These are phyloP conservation scores for Fallopia convolvulus DNA, from an alignment of 148 eudicot genomes.

Conservation along the genomic window DNA sequence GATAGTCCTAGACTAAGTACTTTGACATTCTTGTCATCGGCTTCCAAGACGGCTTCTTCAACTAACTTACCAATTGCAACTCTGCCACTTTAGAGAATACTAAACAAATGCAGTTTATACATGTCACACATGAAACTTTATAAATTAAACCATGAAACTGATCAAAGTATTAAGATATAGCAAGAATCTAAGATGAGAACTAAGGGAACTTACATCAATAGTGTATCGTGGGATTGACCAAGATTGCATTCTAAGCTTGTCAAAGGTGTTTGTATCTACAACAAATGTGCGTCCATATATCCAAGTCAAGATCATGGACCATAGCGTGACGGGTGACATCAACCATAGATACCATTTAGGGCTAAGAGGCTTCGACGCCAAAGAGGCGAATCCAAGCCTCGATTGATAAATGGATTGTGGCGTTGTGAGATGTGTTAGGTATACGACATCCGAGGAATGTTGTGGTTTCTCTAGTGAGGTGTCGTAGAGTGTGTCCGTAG, in stretches of 20 bases:
- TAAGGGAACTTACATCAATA: conserved; percentile 22
- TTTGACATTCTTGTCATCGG: conserved; percentile 40
- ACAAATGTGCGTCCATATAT: conserved; percentile 18
- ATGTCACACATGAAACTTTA: no score
- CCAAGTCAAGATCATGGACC: conserved; percentile 28
- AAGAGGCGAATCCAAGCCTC: conserved; percentile 56
- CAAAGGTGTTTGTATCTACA: conserved; percentile 34
- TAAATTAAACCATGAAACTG: no score
- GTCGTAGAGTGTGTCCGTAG: conserved; percentile 43
- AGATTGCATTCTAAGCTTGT: conserved; percentile 36
- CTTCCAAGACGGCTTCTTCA: conserved; percentile 50
- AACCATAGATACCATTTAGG: conserved; percentile 36
- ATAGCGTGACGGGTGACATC: conserved; percentile 30
- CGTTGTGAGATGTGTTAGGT: conserved; percentile 72
- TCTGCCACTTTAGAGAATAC: conserved; percentile 42
- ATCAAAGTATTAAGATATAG: no score
- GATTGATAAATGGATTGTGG: conserved; percentile 67
- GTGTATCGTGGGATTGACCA: conserved; percentile 46
- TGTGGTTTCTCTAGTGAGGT: conserved; percentile 34
- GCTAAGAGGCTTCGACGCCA: conserved; percentile 54
- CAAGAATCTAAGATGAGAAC: no score
- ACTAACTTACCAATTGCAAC: conserved; percentile 33
- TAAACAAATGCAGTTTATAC: conserved; percentile 5
- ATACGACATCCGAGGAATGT: conserved; percentile 53
- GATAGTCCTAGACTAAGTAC: conserved; percentile 53